Percentiles rank a stretch among this genome's conserved stretches.
phyloP scores from a whole-genome alignment of 192 early-diverging fungal species.

The Linnemannia schmuckeri region DNA sequence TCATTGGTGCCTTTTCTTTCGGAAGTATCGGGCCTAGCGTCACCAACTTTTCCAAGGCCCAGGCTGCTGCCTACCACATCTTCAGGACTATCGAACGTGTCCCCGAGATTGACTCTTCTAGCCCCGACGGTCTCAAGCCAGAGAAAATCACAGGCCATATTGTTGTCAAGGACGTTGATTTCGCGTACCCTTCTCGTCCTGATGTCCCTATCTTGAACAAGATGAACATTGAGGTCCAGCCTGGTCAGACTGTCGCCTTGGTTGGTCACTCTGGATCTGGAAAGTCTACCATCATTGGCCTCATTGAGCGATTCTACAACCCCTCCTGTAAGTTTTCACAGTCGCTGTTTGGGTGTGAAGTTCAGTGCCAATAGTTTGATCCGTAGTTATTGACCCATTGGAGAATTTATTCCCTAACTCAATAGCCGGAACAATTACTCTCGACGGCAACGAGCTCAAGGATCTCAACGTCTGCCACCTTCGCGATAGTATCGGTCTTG shows the following conservation, averaged over 20 bases:
- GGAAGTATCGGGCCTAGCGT: slow-evolving; percentile 75
- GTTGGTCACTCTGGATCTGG: slow-evolving; percentile 78
- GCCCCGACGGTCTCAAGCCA: slow-evolving; percentile 59
- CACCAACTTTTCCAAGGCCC: slow-evolving; percentile 77
- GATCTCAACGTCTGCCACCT: slow-evolving; percentile 86
- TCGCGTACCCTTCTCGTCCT: slow-evolving; percentile 87
- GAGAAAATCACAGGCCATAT: slow-evolving; percentile 73
- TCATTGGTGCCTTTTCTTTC: slow-evolving; percentile 74
- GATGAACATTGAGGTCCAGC: slow-evolving; percentile 75
- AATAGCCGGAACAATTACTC: slow-evolving; percentile 63
- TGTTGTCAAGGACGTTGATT: slow-evolving; percentile 81
- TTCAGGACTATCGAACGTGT: slow-evolving; percentile 87
- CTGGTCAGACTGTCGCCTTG: slow-evolving; percentile 79
- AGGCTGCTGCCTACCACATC: slow-evolving; percentile 87
- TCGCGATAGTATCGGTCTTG: slow-evolving; percentile 89
- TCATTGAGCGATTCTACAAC: slow-evolving; percentile 92
- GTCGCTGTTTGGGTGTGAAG: neutral
- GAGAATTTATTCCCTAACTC: neutral
- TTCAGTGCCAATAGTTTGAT: neutral
- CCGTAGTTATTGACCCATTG: neutral
- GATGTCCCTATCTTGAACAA: slow-evolving; percentile 85
- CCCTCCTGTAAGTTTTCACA: slow-evolving; percentile 35
- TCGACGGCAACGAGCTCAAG: slow-evolving; percentile 85
- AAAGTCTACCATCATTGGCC: slow-evolving; percentile 87
- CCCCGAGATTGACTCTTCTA: slow-evolving; percentile 78